phyloP scores from a whole-genome alignment of 2,329 filamentous ascomycete species.

The Neonectria ditissima region DNA sequence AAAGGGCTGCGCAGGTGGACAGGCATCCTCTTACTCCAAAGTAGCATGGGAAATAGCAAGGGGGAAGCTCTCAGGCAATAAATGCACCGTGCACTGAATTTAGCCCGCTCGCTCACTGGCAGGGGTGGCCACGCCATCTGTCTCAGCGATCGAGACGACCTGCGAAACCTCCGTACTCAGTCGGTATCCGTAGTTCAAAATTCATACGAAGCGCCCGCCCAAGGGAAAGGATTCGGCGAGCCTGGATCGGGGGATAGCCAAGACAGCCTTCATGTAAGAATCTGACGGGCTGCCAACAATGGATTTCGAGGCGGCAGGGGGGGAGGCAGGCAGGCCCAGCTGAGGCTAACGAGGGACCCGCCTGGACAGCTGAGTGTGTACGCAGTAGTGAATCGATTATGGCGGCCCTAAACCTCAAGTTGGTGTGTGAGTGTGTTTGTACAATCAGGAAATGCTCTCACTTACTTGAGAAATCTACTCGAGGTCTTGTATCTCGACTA shows the following conservation, averaged over 20 bases:
- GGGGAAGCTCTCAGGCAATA: conserved; percentile 26
- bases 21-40: conserved; percentile 21
- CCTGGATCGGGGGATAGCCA: conserved; percentile 27
- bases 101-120: conserved; percentile 34
- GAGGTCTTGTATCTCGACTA: no score
- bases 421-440: background rate
- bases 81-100: conserved; percentile 5
- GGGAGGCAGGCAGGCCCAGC: background rate
- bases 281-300: conserved; percentile 36
- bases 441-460: background rate
- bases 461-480: background rate
- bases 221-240: conserved; percentile 21
- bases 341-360: background rate
- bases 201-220: conserved; percentile 7
- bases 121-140: conserved; percentile 30
- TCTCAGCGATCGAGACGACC: conserved; percentile 18
- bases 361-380: background rate
- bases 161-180: conserved; percentile 14
- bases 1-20: conserved; percentile 8
- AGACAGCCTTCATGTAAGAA: conserved; percentile 35
- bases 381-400: background rate
- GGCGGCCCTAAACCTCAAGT: background rate
- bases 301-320: background rate
- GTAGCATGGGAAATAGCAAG: conserved; percentile 41
- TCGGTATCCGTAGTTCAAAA: background rate